Evolutionary conservation across 106 monocot genomes (phyloP).

Genomic region (Phalaenopsis equestris): DNA sequence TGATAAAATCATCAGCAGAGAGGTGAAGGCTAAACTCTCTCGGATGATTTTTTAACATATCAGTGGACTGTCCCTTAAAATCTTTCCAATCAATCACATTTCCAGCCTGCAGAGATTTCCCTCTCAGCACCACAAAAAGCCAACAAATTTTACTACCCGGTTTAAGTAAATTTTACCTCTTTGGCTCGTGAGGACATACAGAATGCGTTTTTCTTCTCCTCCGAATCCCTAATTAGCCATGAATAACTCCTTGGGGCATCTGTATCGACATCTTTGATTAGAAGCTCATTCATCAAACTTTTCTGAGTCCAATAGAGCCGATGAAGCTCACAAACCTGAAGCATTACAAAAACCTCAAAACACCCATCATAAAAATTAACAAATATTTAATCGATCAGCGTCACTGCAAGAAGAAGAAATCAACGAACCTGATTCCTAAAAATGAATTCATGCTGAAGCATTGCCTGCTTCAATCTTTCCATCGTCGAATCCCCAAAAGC

Average conservation of each 20-base stretch:
- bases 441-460: slow-evolving; percentile 47
- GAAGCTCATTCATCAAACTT: slow-evolving; percentile 35
- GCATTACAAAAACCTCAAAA: not conserved
- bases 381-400: not conserved
- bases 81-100: slow-evolving; percentile 4
- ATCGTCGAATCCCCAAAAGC: slow-evolving; percentile 21
- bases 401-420: slow-evolving; percentile 2
- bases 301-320: slow-evolving; percentile 74
- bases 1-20: slow-evolving; percentile 11
- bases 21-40: slow-evolving; percentile 10
- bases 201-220: not conserved
- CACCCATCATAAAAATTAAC: not conserved
- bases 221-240: no score
- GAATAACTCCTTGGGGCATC: not conserved
- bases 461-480: slow-evolving; percentile 42
- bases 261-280: slow-evolving; percentile 1
- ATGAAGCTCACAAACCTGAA: slow-evolving; percentile 67
- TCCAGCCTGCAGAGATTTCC: not conserved
- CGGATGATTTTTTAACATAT: not conserved
- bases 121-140: not conserved
- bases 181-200: not conserved
- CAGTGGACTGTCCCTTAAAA: not conserved
- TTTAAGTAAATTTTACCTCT: slow-evolving; percentile 5
- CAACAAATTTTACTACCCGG: not conserved
- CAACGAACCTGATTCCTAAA: slow-evolving; percentile 47